These are phyloP conservation scores for Apiospora saccharicola DNA, from an alignment of 2,329 filamentous ascomycete genomes.

Conservation along the genomic window DNA sequence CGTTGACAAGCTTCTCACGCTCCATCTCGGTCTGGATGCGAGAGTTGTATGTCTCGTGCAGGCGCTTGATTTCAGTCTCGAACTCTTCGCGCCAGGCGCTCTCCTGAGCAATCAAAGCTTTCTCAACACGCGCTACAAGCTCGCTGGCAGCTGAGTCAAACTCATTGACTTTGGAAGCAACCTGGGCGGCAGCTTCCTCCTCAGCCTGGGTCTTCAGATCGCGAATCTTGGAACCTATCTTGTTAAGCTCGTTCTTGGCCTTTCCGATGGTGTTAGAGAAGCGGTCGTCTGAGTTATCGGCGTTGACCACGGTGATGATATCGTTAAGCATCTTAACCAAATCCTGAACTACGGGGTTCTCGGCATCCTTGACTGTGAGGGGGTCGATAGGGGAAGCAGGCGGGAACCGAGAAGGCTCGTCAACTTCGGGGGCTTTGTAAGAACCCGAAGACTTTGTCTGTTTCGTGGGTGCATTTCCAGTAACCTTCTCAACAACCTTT, in stretches of 20 bases:
- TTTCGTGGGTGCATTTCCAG: conserved; percentile 31
- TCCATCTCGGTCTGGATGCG: conserved; percentile 82
- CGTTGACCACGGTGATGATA: conserved; percentile 91
- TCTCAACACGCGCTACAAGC: conserved; percentile 87
- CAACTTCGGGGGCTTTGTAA: conserved; percentile 67
- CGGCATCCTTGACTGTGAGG: conserved; percentile 75
- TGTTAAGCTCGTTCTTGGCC: conserved; percentile 83
- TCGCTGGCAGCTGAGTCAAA: conserved; percentile 89
- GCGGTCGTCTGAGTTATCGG: conserved; percentile 78
- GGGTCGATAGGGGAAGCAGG: conserved; percentile 78
- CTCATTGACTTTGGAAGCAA: conserved; percentile 74
- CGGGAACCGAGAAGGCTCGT: conserved; percentile 70
- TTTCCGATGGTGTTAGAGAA: conserved; percentile 82
- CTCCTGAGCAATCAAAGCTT: conserved; percentile 82
- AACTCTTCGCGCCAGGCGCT: conserved; percentile 87
- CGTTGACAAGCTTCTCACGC: conserved; percentile 79
- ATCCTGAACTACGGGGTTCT: conserved; percentile 90
- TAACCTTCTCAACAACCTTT: conserved; percentile 20
- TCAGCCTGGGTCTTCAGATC: conserved; percentile 74
- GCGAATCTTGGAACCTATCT: conserved; percentile 80
- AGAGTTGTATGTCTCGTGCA: conserved; percentile 79
- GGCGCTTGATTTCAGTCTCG: conserved; percentile 80
- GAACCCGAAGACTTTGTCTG: conserved; percentile 36
- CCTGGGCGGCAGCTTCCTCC: conserved; percentile 76
- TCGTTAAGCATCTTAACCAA: conserved; percentile 95